Base-by-base conservation (phyloP, 306 rosid genomes). In the Castanospermum australe region DNA sequence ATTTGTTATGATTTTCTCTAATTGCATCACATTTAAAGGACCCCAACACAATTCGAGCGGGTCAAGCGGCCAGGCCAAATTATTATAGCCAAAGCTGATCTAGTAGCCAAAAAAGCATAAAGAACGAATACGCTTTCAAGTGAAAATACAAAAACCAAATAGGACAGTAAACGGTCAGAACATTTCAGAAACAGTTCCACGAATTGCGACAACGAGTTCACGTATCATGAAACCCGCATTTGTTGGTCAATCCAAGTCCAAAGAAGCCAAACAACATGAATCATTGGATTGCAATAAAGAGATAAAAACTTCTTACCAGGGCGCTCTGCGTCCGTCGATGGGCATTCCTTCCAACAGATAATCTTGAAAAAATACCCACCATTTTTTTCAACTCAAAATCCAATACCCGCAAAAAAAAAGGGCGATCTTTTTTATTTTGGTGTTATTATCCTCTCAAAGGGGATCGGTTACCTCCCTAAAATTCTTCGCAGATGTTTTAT, bases 321-420 rank as follows among this genome's bases (percentile, higher is more conserved):
- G 98, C 98, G 56, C 99, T 95, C 76, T 93, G 99, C 20, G 92
- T 89, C n/a, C 99, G 89, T 65, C 99, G 92, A 86, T 95, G 99
- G 25, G 80, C 83, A 56, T 81, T 79, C 82, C 91, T 90, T 79
- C 92, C 87, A 64, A 78, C 89, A 38, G 98, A 89, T 77, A 95
- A 93, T 84, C 94, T 89, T 2, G 99, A 95, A 90, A 95, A 95
- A 73, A 95, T 72, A 70, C 99, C 98, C 83, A 93, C 99, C 99
- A 95, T 93, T 5, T 15, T 68, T 25, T 18, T 77, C 67, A 66
- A 76, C 70, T 73, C 39, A 65, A 81, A 89, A 75, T 64, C 22
- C 65, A 69, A 80, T 73, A 57, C 81, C 81, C 76, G 68, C 22
- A 2, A n/a, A 25, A 71, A 82, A 69, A 71, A 79, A 41, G 35